A percentile compares a stretch with the other conserved stretches of the same genome.
Evolutionary conservation across 371 early-diverging fungal species (phyloP).

Genomic region (Homolaphlyctis polyrhiza): DNA sequence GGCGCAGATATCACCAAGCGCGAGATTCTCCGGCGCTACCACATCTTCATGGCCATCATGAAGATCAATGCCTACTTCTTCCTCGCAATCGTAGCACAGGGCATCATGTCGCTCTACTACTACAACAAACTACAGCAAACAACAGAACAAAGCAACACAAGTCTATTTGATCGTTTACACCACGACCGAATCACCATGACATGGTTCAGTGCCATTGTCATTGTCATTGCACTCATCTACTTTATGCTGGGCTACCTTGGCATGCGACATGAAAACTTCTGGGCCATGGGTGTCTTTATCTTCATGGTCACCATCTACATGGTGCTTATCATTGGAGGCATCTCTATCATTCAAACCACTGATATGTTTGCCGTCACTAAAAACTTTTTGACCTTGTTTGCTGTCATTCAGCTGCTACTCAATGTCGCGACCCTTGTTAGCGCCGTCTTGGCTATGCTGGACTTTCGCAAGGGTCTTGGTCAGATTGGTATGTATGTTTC

Average conservation of each 20-base stretch:
- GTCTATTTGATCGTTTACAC: neutral
- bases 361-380: neutral
- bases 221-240: conserved; percentile 6
- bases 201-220: conserved; percentile 4
- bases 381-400: neutral
- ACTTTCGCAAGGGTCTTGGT: neutral
- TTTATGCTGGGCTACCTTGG: conserved; percentile 18
- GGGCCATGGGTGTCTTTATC: conserved; percentile 13
- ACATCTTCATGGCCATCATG: conserved; percentile 20
- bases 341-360: neutral
- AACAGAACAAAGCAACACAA: neutral
- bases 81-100: conserved; percentile 19
- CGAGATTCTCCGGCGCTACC: conserved; percentile 15
- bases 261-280: conserved; percentile 6
- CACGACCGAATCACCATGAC: neutral
- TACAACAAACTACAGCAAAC: no score
- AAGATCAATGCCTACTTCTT: conserved; percentile 22
- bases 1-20: conserved; percentile 41
- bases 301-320: conserved; percentile 5
- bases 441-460: neutral
- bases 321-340: neutral
- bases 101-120: conserved; percentile 7
- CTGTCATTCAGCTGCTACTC: neutral
- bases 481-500: neutral
- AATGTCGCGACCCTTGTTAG: neutral